Evolutionary conservation across 2,329 filamentous ascomycete genomes (phyloP), one percentile per base, ranked within the genome.

Genomic region (Talaromyces sp.): DNA sequence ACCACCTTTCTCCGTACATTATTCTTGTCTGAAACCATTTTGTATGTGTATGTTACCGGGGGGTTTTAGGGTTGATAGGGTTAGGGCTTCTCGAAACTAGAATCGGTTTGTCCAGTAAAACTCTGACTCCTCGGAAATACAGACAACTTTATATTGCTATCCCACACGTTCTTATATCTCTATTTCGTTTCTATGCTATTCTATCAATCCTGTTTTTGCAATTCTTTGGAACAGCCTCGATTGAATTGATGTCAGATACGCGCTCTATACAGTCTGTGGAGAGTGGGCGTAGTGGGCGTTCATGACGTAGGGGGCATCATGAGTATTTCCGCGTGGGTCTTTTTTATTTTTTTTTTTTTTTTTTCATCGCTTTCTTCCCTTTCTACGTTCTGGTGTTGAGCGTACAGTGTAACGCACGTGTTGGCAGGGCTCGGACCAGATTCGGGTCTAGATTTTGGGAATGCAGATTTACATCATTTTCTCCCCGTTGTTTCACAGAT

Each of bases 271-370:
- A 2, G 15, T 17, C 19, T 43, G 56, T 53, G 31, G 31, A 36
- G 19, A n/a, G 25, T 40, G 15, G 45, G 11, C 1, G 19, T 40
- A n/a, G 25, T 40, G 15, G 45, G 11, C 1, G 19, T 40, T 59
- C 49, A 63, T 63, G 61, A 63, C 61, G 61, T 63, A 56, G 36
- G 56, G 36, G 38, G 56, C 36, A 59, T 59, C 38, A 38, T 59
- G 36, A 45, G 31, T 25, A 34, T 19, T 40, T 53, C 31, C 59
- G 31, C 13, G 60, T 40, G 60, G 47, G 58, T 62, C 60, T 56
- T 54, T 54, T 25, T 54, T n/a, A 34, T 11, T 11, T 19, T 27
- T 19, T 53, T 17, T 17, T 29, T 15, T 17, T 13, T 43, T 43
- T 43, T n/a, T n/a, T n/a, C 17, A 2, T 6, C 38, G 15, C 40